Percentiles rank a stretch among this genome's conserved stretches.
Evolutionary conservation across 2,329 filamentous ascomycete species (phyloP).

Genomic region (Fusarium temperatum): DNA sequence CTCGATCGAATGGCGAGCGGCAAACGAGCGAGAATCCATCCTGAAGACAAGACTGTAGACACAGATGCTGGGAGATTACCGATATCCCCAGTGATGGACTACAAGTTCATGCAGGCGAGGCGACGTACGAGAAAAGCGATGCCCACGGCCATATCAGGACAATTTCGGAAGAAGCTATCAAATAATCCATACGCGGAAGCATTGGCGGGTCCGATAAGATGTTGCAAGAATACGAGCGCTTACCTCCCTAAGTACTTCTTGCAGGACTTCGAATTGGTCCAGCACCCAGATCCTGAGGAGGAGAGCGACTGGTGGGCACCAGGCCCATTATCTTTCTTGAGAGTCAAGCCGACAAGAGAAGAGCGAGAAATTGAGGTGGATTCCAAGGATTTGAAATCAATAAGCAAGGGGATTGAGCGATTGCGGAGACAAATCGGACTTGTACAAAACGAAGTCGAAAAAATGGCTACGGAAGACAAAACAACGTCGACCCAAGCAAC

Average conservation of each 20-base stretch:
- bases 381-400: not conserved
- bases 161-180: constrained; percentile 66
- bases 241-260: constrained; percentile 70
- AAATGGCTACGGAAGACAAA: not conserved
- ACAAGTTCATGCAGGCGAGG: constrained; percentile 56
- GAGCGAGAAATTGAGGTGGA: not conserved
- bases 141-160: constrained; percentile 44
- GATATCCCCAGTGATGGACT: constrained; percentile 64
- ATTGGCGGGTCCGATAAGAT: constrained; percentile 67
- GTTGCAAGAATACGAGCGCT: constrained; percentile 59
- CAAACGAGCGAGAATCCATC: constrained; percentile 49
- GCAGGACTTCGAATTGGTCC: constrained; percentile 66
- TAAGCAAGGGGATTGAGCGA: not conserved
- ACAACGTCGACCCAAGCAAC: not conserved
- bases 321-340: constrained; percentile 47
- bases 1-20: constrained; percentile 45
- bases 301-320: constrained; percentile 66
- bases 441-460: not conserved
- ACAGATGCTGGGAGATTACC: constrained; percentile 60
- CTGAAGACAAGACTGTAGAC: constrained; percentile 53
- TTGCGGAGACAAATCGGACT: not conserved
- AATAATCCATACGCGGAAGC: constrained; percentile 72
- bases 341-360: constrained; percentile 26
- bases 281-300: constrained; percentile 64
- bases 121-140: constrained; percentile 53